phyloP scores from a whole-genome alignment of 1,139 yeast genomes.

The Nakaseomyces uthaithaninus region DNA sequence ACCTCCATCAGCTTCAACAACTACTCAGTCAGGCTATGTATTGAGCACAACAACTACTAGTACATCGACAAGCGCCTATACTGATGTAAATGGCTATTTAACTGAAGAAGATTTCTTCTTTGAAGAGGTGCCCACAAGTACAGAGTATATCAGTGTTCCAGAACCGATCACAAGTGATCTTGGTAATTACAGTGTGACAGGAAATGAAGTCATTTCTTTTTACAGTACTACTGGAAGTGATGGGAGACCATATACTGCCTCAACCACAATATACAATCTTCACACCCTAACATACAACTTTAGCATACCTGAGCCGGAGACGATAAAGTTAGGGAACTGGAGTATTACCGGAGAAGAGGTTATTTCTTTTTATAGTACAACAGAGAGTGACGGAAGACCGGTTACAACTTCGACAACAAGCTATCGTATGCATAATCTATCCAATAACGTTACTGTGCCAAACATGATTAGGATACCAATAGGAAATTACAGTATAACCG shows the following conservation, averaged over 20 bases:
- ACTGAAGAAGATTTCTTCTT: constrained; percentile 2
- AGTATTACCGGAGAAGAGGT: constrained; percentile 1
- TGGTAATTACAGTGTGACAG: neutral
- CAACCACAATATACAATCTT: constrained; percentile 2
- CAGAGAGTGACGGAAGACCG: constrained; percentile 2
- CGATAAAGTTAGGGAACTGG: neutral
- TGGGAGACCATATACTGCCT: constrained; percentile 2
- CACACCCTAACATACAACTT: neutral
- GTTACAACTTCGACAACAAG: neutral
- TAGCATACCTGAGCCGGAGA: constrained; percentile 1
- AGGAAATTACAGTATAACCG: neutral
- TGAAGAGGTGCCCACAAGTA: constrained; percentile 4
- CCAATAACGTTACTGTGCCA: neutral
- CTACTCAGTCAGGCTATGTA: constrained; percentile 1
- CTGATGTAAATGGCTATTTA: constrained; percentile 2
- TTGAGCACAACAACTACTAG: constrained; percentile 4
- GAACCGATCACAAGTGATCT: neutral
- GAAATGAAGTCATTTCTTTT: neutral
- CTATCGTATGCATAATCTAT: neutral
- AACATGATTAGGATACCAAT: neutral
- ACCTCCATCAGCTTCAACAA: constrained; percentile 2
- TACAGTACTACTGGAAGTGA: constrained; percentile 3
- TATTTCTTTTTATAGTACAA: constrained; percentile 3
- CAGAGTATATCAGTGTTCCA: constrained; percentile 5
- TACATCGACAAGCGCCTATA: neutral